Evolutionary conservation across 371 early-diverging fungal species (phyloP).

Genomic region (Cladochytrium tenue): DNA sequence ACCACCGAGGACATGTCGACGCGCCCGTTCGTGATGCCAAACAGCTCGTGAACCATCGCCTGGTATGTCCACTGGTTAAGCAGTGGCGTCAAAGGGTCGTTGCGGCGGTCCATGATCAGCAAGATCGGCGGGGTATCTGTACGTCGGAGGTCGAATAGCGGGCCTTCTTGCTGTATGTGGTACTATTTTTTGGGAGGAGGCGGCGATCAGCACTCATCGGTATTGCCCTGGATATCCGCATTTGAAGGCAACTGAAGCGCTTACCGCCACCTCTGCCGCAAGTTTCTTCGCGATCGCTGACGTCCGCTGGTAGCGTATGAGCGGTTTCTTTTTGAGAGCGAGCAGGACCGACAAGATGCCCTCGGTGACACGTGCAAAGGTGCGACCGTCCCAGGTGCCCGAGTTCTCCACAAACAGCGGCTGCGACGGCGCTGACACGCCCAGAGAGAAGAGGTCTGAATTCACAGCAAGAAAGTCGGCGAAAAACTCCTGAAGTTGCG

Average conservation of each 20-base stretch:
- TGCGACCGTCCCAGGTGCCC: constrained; percentile 71
- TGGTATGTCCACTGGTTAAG: constrained; percentile 99
- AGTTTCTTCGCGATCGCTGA: constrained; percentile 79
- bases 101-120: constrained; percentile 89
- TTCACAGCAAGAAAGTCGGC: constrained; percentile 89
- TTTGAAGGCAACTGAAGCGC: neutral
- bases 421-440: constrained; percentile 58
- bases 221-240: too few species aligned
- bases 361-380: constrained; percentile 74
- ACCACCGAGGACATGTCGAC: constrained; percentile 79
- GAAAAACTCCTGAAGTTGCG: constrained; percentile 72
- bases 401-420: constrained; percentile 71
- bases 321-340: constrained; percentile 85
- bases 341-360: constrained; percentile 78
- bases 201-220: too few species aligned
- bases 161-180: constrained; percentile 77
- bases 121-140: constrained; percentile 85
- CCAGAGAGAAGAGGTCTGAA: constrained; percentile 78
- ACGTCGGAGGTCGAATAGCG: constrained; percentile 78
- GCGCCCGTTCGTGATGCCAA: constrained; percentile 92
- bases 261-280: constrained; percentile 77
- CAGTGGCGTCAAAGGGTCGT: constrained; percentile 97
- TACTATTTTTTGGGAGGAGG: constrained; percentile 62
- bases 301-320: constrained; percentile 82
- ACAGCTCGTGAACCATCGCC: constrained; percentile 96